These are phyloP conservation scores for Cytidiella melzeri DNA, from an alignment of 768 basidiomycete genomes.

Conservation along the genomic window DNA sequence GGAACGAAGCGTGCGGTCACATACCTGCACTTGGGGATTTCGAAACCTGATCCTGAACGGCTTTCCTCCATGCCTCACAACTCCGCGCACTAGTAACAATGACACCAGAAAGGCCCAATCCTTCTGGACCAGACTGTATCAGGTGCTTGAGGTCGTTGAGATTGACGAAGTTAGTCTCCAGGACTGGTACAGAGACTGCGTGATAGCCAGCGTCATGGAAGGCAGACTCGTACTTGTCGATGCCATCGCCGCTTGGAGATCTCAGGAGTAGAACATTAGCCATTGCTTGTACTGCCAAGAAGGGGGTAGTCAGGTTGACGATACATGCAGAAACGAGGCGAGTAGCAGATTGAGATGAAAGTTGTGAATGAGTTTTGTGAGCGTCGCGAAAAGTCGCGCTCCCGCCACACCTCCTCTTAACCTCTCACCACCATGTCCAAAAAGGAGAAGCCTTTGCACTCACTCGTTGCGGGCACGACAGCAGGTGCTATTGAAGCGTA, in stretches of 20 bases:
- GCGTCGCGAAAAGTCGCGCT: no score
- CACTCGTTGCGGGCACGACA: slow-evolving; percentile 84
- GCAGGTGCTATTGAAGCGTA: slow-evolving; percentile 94
- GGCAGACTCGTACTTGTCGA: slow-evolving; percentile 54
- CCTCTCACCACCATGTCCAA: slow-evolving; percentile 38
- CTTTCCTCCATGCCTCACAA: slow-evolving; percentile 62
- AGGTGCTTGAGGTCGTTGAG: slow-evolving; percentile 36
- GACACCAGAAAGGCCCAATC: slow-evolving; percentile 39
- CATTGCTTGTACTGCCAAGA: slow-evolving; percentile 10
- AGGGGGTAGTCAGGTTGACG: no score
- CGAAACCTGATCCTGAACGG: slow-evolving; percentile 24
- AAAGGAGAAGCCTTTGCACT: slow-evolving; percentile 81
- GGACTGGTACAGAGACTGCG: slow-evolving; percentile 59
- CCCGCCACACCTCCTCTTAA: no score
- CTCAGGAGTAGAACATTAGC: slow-evolving; percentile 38
- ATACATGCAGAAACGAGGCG: not conserved
- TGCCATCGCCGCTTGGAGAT: slow-evolving; percentile 25
- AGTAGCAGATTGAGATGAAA: not conserved
- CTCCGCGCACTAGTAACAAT: slow-evolving; percentile 77
- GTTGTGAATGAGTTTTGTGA: not conserved
- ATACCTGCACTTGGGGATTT: not conserved
- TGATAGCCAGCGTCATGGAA: slow-evolving; percentile 44
- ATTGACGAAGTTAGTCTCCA: slow-evolving; percentile 60
- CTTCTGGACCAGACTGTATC: slow-evolving; percentile 33
- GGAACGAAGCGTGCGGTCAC: slow-evolving; percentile 1